Evolutionary conservation across 2,329 filamentous ascomycete species (phyloP), one percentile per base, ranked within the genome.

Genomic region (Emmonsiellopsis sp.): DNA sequence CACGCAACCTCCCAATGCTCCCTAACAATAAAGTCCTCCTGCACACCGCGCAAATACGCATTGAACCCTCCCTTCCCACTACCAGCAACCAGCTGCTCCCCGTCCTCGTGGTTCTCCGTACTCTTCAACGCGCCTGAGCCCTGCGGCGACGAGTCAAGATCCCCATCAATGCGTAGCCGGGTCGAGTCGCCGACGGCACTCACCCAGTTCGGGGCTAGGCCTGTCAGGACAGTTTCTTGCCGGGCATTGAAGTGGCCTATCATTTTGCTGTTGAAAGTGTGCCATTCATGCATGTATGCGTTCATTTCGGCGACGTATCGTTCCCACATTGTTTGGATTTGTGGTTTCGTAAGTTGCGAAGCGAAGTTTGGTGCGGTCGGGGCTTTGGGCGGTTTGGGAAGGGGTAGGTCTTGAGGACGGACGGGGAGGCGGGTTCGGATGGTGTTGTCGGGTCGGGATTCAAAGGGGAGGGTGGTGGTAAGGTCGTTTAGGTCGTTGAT

Each of bases 201-300:
- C 37, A 83, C 72, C 74, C 80, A 83, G 49, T 68, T 68, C 3
- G 68, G 67, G 0, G 66, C 68, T 56, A 71, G 75, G 31, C 67
- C 74, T 17, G 64, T 74, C 57, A 73, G 67, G 13, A 73, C 68
- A 14, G 74, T 71, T 10, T 74, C 71, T 56, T 79, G 76, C 34
- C 81, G 72, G 1, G 72, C 69, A 11, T 71, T 71, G 61, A 84
- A 83, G 57, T 84, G 78, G 3, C 69, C 66, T 8, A 82, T 69
- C 68, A 85, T 79, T 13, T 67, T 72, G 34, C 71, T 68, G 58
- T 80, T 79, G 63, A 80, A 84, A 2, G 61, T 61, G 57, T 76
- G 75, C 72, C 77, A 84, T n/a, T 77, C 74, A 36, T 69, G 69
- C 59, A 82, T 74, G 62, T 85, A 85, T 0, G 65, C 62, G 10